These are phyloP conservation scores for Paraconiothyrium sp. DNA, from an alignment of 2,329 filamentous ascomycete species.

Conservation along the genomic window DNA sequence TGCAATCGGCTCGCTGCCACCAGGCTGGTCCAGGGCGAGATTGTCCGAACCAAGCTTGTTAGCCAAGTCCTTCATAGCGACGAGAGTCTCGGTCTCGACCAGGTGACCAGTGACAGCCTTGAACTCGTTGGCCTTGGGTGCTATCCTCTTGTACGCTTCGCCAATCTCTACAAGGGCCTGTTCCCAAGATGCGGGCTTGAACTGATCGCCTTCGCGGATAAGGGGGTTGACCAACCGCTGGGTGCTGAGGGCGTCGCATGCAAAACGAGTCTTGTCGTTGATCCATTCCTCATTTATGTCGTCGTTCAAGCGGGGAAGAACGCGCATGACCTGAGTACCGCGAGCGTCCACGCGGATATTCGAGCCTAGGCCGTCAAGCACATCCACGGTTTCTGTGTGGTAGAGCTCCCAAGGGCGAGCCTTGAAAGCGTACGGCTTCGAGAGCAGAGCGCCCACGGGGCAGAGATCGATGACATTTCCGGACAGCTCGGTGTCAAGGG, in stretches of 20 bases:
- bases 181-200: slow-evolving; percentile 94
- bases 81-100: slow-evolving; percentile 89
- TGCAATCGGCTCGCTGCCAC: slow-evolving; percentile 82
- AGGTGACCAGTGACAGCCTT: slow-evolving; percentile 93
- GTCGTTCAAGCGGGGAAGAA: slow-evolving; percentile 92
- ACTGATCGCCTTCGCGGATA: slow-evolving; percentile 87
- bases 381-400: slow-evolving; percentile 94
- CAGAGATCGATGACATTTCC: slow-evolving; percentile 98
- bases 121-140: slow-evolving; percentile 91
- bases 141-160: slow-evolving; percentile 79
- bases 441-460: slow-evolving; percentile 94
- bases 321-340: slow-evolving; percentile 94
- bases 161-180: slow-evolving; percentile 90
- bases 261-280: slow-evolving; percentile 97
- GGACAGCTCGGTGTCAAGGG: slow-evolving; percentile 92
- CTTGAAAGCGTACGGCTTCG: slow-evolving; percentile 97
- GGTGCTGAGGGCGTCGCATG: slow-evolving; percentile 95
- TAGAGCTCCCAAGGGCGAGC: slow-evolving; percentile 97
- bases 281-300: slow-evolving; percentile 99
- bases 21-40: slow-evolving; percentile 88
- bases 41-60: slow-evolving; percentile 98
- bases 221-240: slow-evolving; percentile 94
- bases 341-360: slow-evolving; percentile 94
- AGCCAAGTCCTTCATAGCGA: slow-evolving; percentile 95
- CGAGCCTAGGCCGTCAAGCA: slow-evolving; percentile 90